Evolutionary conservation across 768 basidiomycete species (phyloP).

Genomic region (Mycena amicta): DNA sequence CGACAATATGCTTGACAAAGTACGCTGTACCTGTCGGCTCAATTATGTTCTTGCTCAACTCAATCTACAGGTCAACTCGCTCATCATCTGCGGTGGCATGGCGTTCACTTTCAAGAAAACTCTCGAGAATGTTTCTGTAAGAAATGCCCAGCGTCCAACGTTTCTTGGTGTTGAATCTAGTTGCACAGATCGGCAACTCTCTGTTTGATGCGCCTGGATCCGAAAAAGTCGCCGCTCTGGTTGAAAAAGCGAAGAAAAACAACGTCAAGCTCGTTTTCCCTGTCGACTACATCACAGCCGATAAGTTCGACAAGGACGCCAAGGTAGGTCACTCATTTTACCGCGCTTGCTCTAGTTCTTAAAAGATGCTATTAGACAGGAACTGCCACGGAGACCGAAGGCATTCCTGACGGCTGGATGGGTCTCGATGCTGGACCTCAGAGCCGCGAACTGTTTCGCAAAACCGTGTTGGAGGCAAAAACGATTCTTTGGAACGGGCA

Average conservation of each 20-base stretch:
- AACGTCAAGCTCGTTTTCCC: conserved; percentile 95
- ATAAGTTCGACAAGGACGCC: conserved; percentile 94
- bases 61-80: conserved; percentile 75
- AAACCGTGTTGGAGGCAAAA: conserved; percentile 84
- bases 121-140: conserved; percentile 72
- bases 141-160: conserved; percentile 21
- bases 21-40: conserved; percentile 29
- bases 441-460: conserved; percentile 76
- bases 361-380: conserved; percentile 57
- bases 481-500: conserved; percentile 98
- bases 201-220: conserved; percentile 90
- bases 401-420: conserved; percentile 93
- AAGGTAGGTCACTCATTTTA: conserved; percentile 54
- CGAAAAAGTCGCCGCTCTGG: conserved; percentile 77
- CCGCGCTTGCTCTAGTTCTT: not conserved
- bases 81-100: conserved; percentile 99
- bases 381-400: conserved; percentile 74
- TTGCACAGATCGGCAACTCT: conserved; percentile 83
- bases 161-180: conserved; percentile 6
- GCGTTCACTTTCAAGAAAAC: conserved; percentile 99
- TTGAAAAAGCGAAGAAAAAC: conserved; percentile 91
- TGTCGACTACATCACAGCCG: conserved; percentile 89
- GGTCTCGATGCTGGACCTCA: conserved; percentile 91
- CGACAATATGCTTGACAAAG: conserved; percentile 99
- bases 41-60: not conserved